Evolutionary conservation across 768 basidiomycete genomes (phyloP), one percentile per base, ranked within the genome.

Genomic region (Tricholoma matsutake): DNA sequence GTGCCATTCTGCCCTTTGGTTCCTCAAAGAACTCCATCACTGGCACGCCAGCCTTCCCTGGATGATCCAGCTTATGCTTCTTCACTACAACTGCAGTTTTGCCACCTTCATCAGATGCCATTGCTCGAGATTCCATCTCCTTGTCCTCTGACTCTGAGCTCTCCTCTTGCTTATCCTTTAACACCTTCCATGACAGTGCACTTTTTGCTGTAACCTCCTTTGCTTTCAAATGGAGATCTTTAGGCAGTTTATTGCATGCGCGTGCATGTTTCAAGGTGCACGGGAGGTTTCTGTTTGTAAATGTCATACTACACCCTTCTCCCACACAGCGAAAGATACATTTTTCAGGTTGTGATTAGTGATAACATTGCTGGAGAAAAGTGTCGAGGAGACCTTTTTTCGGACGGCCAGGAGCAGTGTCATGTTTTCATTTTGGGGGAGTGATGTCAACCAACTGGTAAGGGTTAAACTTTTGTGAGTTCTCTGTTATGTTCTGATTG

Each of bases 1-100:
- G 37, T 66, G 64, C 16, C 55, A 25, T 41, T 57, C 57, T 7
- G 28, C 13, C 29, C 53, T 51, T 9, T 25, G 63, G 58, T 10
- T 59, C 59, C 16, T 63, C 43, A 52, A 59, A 61, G 20, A 29
- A 45, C 41, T 45, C 22, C 6, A 18, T n/a, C 1, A n/a, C 22
- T 16, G 22, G 32, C 20, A 16, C 6, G 51, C 45, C 28, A 0
- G 25, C 6, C 2, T 29, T 29, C 49, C 49, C 34, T 52, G 51
- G 56, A 35, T 59, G 47, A 31, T 49, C 31, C 16, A 35, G n/a
- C 22, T 31, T 39, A 25, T 6, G 11, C 18, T 54, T 49, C 29
- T 60, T 54, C 53, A 35, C 52, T 5, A 32, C 56, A 20, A 31
- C 28, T 28, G n/a, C 20, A 45, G 37, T 18, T 29, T 41, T 8